Evolutionary conservation across 2,329 filamentous ascomycete genomes (phyloP).

Genomic region (Botrytis cinerea): DNA sequence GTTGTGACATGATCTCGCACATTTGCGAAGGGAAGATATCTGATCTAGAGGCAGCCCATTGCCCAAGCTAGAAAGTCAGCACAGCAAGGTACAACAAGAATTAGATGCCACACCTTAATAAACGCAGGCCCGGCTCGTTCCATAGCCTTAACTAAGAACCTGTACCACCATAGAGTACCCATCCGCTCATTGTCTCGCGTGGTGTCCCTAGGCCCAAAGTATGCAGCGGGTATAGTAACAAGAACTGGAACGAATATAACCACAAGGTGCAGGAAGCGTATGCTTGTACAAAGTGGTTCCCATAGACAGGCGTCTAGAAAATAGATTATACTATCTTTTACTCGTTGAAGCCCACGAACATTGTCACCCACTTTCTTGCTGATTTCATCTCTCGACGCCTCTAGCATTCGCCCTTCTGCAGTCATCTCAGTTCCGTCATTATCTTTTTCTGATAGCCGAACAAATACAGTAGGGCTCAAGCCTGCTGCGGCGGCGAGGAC

Average conservation of each 20-base stretch:
- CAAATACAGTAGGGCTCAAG: conserved; percentile 58
- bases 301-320: conserved; percentile 71
- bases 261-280: conserved; percentile 85
- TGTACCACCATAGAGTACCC: conserved; percentile 94
- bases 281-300: conserved; percentile 84
- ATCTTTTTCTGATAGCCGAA: conserved; percentile 58
- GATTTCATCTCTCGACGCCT: conserved; percentile 77
- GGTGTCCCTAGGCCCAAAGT: conserved; percentile 67
- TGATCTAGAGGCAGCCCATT: conserved; percentile 95
- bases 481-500: conserved; percentile 34
- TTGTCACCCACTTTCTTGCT: conserved; percentile 65
- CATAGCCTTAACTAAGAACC: conserved; percentile 84
- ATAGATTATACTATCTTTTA: conserved; percentile 62
- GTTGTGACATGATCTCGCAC: conserved; percentile 88
- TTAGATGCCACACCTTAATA: conserved; percentile 71
- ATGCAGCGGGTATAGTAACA: conserved; percentile 74
- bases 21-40: conserved; percentile 95
- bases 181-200: conserved; percentile 71
- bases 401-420: conserved; percentile 82
- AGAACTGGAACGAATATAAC: conserved; percentile 92
- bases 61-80: conserved; percentile 66
- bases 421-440: conserved; percentile 62
- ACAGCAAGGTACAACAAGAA: neutral
- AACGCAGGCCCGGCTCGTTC: conserved; percentile 92
- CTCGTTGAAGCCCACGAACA: conserved; percentile 58